Conservation (phyloP, 345 rosid genomes). For the Corchorus capsularis region DNA sequence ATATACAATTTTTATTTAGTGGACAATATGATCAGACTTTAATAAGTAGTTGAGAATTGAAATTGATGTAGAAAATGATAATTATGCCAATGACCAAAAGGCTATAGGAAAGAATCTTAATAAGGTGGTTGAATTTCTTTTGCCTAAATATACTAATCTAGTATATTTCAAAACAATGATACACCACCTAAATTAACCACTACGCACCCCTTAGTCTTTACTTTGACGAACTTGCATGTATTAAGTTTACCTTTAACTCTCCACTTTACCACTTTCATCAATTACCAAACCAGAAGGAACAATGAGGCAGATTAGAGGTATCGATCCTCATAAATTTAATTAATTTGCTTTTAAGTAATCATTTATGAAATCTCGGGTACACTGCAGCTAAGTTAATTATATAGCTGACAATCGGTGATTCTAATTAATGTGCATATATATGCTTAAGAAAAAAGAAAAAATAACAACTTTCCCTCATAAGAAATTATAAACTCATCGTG, state of each 20-base stretch:
- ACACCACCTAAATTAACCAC: conserved; percentile 4
- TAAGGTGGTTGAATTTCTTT: conserved; percentile 14
- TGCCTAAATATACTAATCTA: not conserved
- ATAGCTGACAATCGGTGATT: not conserved
- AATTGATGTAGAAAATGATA: not conserved
- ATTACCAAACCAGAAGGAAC: not conserved
- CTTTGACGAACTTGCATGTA: not conserved
- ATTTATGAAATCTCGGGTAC: not conserved
- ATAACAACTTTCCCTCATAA: not conserved
- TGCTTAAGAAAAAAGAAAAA: not conserved
- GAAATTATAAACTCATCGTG: no score
- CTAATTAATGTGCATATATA: not conserved
- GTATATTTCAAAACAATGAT: not conserved
- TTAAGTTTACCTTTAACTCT: not conserved
- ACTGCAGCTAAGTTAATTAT: not conserved
- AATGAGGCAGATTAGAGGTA: not conserved
- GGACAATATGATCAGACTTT: no score
- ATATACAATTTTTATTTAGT: not conserved
- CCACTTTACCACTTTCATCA: not conserved
- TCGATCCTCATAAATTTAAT: not conserved
- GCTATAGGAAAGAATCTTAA: not conserved
- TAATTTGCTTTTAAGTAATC: not conserved
- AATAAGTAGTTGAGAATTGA: not conserved
- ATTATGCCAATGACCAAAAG: not conserved
- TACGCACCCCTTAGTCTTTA: not conserved